Evolutionary conservation across 2,329 filamentous ascomycete species (phyloP).

Genomic region (Xylaria hypoxylon): DNA sequence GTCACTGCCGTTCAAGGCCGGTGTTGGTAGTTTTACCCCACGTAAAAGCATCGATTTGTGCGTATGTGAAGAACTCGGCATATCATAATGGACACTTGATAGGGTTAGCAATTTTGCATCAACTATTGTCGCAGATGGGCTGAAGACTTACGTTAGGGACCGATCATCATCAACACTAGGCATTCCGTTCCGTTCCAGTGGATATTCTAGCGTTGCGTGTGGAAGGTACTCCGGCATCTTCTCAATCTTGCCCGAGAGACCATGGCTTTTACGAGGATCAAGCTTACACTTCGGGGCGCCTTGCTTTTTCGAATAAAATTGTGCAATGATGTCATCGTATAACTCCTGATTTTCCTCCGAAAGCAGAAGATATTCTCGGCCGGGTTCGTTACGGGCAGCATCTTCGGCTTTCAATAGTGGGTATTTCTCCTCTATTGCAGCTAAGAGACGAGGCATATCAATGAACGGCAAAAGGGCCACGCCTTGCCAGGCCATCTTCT

Average conservation of each 20-base stretch:
- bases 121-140: neutral
- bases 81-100: constrained; percentile 82
- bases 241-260: constrained; percentile 81
- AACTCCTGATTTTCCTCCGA: constrained; percentile 82
- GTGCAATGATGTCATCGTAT: constrained; percentile 84
- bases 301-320: constrained; percentile 93
- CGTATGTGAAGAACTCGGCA: constrained; percentile 76
- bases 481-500: constrained; percentile 98
- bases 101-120: constrained; percentile 48
- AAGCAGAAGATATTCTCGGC: constrained; percentile 84
- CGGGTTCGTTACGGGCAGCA: constrained; percentile 79
- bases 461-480: constrained; percentile 95
- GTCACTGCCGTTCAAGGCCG: constrained; percentile 80
- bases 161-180: constrained; percentile 85
- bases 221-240: constrained; percentile 88
- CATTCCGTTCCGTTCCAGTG: constrained; percentile 77
- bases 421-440: constrained; percentile 86
- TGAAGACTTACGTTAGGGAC: constrained; percentile 77
- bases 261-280: constrained; percentile 79
- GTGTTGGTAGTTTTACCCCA: constrained; percentile 78
- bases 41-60: constrained; percentile 97
- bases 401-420: constrained; percentile 83
- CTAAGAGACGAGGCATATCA: constrained; percentile 85
- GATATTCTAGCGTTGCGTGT: constrained; percentile 82
- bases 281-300: constrained; percentile 75